A percentile compares a stretch with the other conserved stretches of the same genome.
Conservation (phyloP, 306 rosid species). For the Ochetophila trinervis region DNA sequence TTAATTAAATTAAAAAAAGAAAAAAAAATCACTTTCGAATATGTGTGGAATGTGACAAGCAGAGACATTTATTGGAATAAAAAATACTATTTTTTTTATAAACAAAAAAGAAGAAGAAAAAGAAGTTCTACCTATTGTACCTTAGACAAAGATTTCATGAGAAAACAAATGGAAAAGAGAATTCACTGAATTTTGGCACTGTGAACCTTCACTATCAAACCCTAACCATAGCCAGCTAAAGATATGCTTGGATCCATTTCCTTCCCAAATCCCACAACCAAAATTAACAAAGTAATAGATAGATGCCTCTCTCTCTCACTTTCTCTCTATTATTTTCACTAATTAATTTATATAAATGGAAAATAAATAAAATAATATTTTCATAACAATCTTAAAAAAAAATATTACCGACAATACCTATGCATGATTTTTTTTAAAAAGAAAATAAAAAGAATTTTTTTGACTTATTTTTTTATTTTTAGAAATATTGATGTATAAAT, state of each 20-base stretch:
- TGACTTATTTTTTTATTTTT: neutral
- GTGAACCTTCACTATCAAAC: slow-evolving; percentile 11
- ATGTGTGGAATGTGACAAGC: slow-evolving; percentile 12
- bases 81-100: no score
- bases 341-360: neutral
- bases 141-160: slow-evolving; percentile 20
- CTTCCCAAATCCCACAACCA: neutral
- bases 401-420: neutral
- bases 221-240: slow-evolving; percentile 20
- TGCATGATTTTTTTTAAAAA: neutral
- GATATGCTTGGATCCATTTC: slow-evolving; percentile 21
- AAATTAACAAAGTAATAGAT: no score
- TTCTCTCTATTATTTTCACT: neutral
- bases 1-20: neutral
- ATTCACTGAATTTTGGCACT: slow-evolving; percentile 24
- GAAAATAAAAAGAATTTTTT: neutral
- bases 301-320: neutral
- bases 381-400: neutral
- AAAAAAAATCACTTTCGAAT: slow-evolving; percentile 10
- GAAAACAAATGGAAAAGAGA: slow-evolving; percentile 21
- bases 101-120: neutral
- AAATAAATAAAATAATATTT: neutral
- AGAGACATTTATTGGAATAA: neutral
- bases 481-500: slow-evolving; percentile 13
- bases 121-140: neutral